Conservation (phyloP, 1,284 basidiomycete species). For the Ustilago curta region DNA sequence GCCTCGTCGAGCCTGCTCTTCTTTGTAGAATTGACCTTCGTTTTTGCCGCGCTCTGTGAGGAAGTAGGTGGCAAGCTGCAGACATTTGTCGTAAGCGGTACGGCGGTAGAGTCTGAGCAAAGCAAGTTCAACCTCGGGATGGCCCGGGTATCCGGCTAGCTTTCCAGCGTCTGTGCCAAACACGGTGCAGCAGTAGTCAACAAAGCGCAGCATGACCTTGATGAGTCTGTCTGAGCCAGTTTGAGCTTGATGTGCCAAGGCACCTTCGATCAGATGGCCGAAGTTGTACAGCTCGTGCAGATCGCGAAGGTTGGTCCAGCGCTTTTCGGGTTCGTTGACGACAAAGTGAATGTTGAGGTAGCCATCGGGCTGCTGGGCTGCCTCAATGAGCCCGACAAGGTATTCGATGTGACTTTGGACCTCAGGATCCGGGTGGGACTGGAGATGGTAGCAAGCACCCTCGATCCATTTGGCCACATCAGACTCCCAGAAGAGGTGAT, state of each 20-base stretch:
- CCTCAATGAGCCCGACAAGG: conserved; percentile 26
- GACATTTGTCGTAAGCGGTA: conserved; percentile 13
- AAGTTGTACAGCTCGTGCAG: conserved; percentile 43
- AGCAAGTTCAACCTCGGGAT: conserved; percentile 38
- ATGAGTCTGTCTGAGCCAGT: conserved; percentile 18
- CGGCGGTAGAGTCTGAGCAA: conserved; percentile 23
- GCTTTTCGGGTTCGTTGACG: conserved; percentile 31
- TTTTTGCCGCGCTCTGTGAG: conserved; percentile 32
- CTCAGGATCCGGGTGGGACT: conserved; percentile 9
- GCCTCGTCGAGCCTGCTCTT: conserved; percentile 29
- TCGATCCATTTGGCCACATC: conserved; percentile 36
- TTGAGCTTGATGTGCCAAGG: conserved; percentile 24
- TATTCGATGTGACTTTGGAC: conserved; percentile 21
- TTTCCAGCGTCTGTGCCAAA: conserved; percentile 22
- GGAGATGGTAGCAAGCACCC: conserved; percentile 29
- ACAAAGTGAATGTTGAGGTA: conserved; percentile 45
- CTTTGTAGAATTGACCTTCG: conserved; percentile 28
- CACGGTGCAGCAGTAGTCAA: conserved; percentile 29
- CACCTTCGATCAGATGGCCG: conserved; percentile 37
- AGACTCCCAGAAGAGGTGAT: conserved; percentile 41
- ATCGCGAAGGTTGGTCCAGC: conserved; percentile 32
- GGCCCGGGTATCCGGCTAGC: conserved; percentile 33
- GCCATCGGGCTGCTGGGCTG: conserved; percentile 33
- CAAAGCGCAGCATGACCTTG: conserved; percentile 43
- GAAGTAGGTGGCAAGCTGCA: conserved; percentile 30